A percentile compares a stretch with the other conserved stretches of the same genome.
These are phyloP conservation scores for Tulasnella calospora DNA, from an alignment of 768 basidiomycete species.

Conservation along the genomic window DNA sequence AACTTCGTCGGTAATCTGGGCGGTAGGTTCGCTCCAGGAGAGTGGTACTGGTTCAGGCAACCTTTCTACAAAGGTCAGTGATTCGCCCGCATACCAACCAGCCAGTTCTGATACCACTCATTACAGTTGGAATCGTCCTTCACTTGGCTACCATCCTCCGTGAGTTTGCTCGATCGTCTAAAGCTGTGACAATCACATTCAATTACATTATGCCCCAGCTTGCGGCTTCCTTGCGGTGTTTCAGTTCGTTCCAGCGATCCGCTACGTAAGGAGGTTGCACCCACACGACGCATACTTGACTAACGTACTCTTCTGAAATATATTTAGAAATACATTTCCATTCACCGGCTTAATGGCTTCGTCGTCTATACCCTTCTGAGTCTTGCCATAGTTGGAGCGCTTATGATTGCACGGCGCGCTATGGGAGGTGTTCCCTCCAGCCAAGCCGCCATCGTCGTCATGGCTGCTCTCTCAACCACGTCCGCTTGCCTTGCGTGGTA, in stretches of 20 bases:
- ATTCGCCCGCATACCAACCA: background rate
- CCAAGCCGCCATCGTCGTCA: background rate
- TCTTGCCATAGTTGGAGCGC: background rate
- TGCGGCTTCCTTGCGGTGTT: conserved; percentile 13
- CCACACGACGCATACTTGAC: background rate
- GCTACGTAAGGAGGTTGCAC: background rate
- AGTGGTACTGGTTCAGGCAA: conserved; percentile 10
- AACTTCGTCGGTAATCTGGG: background rate
- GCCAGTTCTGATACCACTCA: background rate
- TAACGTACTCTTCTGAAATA: background rate
- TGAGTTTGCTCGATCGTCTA: background rate
- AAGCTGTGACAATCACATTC: background rate
- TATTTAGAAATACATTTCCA: background rate
- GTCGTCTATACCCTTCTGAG: background rate
- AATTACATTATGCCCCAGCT: background rate
- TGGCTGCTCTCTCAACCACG: background rate
- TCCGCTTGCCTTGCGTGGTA: background rate
- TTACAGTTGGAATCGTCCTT: background rate
- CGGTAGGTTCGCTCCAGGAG: background rate
- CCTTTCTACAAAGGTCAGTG: background rate
- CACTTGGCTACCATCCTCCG: conserved; percentile 14
- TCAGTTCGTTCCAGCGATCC: conserved; percentile 9
- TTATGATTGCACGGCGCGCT: background rate
- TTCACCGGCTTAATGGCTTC: background rate
- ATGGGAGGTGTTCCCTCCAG: background rate